phyloP scores from a whole-genome alignment of 805 yeast genomes.

The Lipomyces spencermartinsiae region DNA sequence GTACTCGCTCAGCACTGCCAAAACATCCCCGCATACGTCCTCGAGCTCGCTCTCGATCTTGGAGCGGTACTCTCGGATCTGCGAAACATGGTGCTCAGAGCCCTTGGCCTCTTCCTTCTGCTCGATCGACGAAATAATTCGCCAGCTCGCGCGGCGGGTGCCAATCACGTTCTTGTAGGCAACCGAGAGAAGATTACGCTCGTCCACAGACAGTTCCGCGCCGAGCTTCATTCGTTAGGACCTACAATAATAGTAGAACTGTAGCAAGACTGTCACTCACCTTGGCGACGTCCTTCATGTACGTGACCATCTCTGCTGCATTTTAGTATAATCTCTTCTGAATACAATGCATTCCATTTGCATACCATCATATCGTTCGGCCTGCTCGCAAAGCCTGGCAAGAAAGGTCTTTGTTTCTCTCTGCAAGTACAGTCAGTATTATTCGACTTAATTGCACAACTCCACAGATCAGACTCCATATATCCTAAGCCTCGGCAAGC shows the following conservation, averaged over 20 bases:
- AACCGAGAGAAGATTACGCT: constrained; percentile 94
- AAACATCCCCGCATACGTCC: constrained; percentile 93
- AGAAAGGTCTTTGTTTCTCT: constrained; percentile 97
- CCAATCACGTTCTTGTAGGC: constrained; percentile 99
- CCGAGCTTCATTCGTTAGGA: constrained; percentile 40
- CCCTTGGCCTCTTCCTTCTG: constrained; percentile 99
- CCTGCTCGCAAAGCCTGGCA: constrained; percentile 99
- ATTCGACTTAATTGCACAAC: background rate
- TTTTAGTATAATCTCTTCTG: background rate
- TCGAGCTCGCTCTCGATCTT: constrained; percentile 95
- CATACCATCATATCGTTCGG: constrained; percentile 88
- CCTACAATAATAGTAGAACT: background rate
- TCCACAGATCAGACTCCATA: background rate
- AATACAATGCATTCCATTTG: constrained; percentile 2
- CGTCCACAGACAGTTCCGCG: constrained; percentile 91
- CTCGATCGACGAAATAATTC: constrained; percentile 97
- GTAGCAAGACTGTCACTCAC: constrained; percentile 4
- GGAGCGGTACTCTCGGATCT: constrained; percentile 93
- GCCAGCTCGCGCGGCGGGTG: constrained; percentile 99
- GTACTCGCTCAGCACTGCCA: constrained; percentile 84
- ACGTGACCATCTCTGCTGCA: constrained; percentile 88
- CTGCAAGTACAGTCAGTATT: constrained; percentile 13
- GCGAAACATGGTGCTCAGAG: constrained; percentile 78
- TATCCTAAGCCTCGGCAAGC: background rate
- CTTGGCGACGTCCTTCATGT: constrained; percentile 80